Percentiles rank a stretch among this genome's conserved stretches.
Evolutionary conservation across 805 yeast species (phyloP).

Genomic region (Zygoascus tannicola): DNA sequence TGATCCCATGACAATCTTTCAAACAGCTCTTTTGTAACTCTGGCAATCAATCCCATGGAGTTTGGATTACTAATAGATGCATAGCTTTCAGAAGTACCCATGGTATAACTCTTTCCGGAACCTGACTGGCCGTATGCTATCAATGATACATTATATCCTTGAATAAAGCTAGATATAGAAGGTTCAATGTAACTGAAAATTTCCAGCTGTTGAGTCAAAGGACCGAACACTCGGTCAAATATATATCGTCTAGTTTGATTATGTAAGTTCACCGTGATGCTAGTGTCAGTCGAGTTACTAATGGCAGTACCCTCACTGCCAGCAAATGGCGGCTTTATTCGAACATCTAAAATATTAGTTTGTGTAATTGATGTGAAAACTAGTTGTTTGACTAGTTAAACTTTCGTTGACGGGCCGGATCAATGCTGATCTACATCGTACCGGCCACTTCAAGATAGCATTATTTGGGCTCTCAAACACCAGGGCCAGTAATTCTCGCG

Average conservation of each 20-base stretch:
- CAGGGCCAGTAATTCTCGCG: no score
- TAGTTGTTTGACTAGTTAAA: no score
- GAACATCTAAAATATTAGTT: neutral
- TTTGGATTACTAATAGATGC: conserved; percentile 33
- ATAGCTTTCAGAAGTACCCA: conserved; percentile 31
- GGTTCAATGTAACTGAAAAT: conserved; percentile 12
- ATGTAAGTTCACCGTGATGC: conserved; percentile 3
- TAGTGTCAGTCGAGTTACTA: neutral
- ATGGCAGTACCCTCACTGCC: neutral
- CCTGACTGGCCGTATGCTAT: conserved; percentile 30
- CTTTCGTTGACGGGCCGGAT: no score
- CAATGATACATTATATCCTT: conserved; percentile 21
- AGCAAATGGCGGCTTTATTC: neutral
- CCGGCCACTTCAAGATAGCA: no score
- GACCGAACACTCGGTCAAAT: conserved; percentile 17
- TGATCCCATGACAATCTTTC: neutral
- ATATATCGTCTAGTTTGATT: conserved; percentile 11
- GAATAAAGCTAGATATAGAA: conserved; percentile 10
- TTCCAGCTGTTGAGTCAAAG: conserved; percentile 15
- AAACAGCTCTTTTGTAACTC: conserved; percentile 17
- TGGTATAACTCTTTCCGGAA: conserved; percentile 30
- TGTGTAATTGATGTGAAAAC: no score
- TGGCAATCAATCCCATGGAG: conserved; percentile 52
- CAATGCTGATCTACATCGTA: no score
- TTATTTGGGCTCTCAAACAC: no score